Evolutionary conservation across 106 monocot genomes (phyloP).

Genomic region (Phalaenopsis equestris): DNA sequence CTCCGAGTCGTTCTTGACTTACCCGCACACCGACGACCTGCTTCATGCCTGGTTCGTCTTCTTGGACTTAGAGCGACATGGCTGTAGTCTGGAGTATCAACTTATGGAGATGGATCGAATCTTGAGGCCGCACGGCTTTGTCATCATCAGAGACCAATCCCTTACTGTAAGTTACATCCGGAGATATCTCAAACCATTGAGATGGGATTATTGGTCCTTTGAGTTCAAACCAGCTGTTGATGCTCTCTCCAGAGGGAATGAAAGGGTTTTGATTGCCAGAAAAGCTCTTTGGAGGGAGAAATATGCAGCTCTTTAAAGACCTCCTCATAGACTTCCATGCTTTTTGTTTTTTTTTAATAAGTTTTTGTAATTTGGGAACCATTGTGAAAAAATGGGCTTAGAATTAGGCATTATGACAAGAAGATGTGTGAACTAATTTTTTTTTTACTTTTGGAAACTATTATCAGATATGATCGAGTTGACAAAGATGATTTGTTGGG

Average conservation of each 20-base stretch:
- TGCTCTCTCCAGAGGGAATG: slow-evolving; percentile 46
- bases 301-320: not conserved
- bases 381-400: not conserved
- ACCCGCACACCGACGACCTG: slow-evolving; percentile 85
- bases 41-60: slow-evolving; percentile 76
- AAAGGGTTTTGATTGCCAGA: slow-evolving; percentile 65
- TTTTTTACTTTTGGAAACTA: not conserved
- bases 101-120: slow-evolving; percentile 90
- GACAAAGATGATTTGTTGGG: slow-evolving; percentile 85
- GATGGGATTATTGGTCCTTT: slow-evolving; percentile 71
- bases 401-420: not conserved
- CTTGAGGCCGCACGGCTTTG: slow-evolving; percentile 59
- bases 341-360: no score
- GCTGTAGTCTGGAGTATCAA: slow-evolving; percentile 69
- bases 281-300: slow-evolving; percentile 50
- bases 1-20: slow-evolving; percentile 84
- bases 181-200: slow-evolving; percentile 40
- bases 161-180: slow-evolving; percentile 32
- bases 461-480: slow-evolving; percentile 62
- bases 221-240: slow-evolving; percentile 48
- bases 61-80: slow-evolving; percentile 48
- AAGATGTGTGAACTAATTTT: not conserved
- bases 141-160: slow-evolving; percentile 51
- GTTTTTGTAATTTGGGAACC: not conserved
- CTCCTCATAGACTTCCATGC: not conserved